phyloP scores from a whole-genome alignment of 148 eudicot genomes.

The Chenopodium berlandieri region DNA sequence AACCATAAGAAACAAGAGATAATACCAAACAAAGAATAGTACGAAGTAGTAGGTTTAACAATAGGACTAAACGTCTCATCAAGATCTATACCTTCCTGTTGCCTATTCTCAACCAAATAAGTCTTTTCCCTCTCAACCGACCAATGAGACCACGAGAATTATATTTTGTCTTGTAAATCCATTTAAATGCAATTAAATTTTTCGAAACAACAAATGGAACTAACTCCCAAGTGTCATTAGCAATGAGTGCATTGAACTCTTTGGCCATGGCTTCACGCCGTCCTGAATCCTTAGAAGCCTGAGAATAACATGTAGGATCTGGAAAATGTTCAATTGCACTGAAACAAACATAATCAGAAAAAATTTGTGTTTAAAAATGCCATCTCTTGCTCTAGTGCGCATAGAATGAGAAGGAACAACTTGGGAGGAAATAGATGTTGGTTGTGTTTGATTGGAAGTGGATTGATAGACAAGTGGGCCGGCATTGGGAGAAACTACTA shows the following conservation, averaged over 20 bases:
- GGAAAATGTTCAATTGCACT: not conserved
- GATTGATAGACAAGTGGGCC: not conserved
- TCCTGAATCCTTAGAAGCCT: not conserved
- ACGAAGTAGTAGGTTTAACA: too few relatives aligned
- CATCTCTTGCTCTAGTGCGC: not conserved
- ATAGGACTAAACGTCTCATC: too few relatives aligned
- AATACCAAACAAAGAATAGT: too few relatives aligned
- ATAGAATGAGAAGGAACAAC: not conserved
- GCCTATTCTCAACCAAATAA: too few relatives aligned
- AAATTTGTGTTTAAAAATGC: not conserved
- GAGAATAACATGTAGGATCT: conserved; percentile 1
- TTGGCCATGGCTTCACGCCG: not conserved
- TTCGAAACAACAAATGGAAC: not conserved
- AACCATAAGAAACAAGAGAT: too few relatives aligned
- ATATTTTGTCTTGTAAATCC: too few relatives aligned
- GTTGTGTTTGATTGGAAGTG: too few relatives aligned
- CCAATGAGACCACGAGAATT: too few relatives aligned
- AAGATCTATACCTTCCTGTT: too few relatives aligned
- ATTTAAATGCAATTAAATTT: too few relatives aligned
- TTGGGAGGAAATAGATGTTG: not conserved
- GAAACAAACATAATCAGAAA: not conserved
- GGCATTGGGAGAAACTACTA: not conserved
- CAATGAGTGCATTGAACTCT: not conserved
- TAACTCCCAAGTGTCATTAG: not conserved
- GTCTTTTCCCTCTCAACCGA: too few relatives aligned